Conservation (phyloP, 306 rosid genomes). For the Vicia faba region DNA sequence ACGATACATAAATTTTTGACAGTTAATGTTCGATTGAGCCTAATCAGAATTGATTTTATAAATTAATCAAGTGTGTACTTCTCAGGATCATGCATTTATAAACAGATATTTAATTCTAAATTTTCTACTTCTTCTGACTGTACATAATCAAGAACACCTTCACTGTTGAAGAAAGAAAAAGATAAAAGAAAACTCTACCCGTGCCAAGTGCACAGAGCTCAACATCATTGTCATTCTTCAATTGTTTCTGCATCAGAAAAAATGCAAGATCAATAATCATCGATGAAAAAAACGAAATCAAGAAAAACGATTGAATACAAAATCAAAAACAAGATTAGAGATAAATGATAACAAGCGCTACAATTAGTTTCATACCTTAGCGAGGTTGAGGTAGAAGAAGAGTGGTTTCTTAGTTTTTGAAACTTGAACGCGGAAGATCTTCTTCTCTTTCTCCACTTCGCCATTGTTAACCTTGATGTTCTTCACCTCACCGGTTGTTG, state of each 20-base stretch:
- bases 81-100: background rate
- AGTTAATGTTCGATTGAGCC: background rate
- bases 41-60: background rate
- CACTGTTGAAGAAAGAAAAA: background rate
- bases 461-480: constrained; percentile 3
- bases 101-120: background rate
- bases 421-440: constrained; percentile 53
- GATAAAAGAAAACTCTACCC: constrained; percentile 51
- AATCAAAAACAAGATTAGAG: background rate
- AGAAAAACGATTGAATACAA: background rate
- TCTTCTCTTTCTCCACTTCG: constrained; percentile 38
- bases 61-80: background rate
- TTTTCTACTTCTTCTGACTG: constrained; percentile 1
- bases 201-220: constrained; percentile 70
- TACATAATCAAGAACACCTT: constrained; percentile 12
- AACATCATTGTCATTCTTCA: constrained; percentile 54
- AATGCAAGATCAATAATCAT: constrained; percentile 7
- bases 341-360: background rate
- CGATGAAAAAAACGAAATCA: background rate
- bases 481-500: background rate
- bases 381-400: constrained; percentile 72
- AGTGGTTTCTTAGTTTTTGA: constrained; percentile 69
- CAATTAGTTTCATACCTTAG: constrained; percentile 41
- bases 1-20: background rate
- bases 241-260: constrained; percentile 57